Evolutionary conservation across 2,329 filamentous ascomycete genomes (phyloP).

Genomic region (Fusarium acutatum): DNA sequence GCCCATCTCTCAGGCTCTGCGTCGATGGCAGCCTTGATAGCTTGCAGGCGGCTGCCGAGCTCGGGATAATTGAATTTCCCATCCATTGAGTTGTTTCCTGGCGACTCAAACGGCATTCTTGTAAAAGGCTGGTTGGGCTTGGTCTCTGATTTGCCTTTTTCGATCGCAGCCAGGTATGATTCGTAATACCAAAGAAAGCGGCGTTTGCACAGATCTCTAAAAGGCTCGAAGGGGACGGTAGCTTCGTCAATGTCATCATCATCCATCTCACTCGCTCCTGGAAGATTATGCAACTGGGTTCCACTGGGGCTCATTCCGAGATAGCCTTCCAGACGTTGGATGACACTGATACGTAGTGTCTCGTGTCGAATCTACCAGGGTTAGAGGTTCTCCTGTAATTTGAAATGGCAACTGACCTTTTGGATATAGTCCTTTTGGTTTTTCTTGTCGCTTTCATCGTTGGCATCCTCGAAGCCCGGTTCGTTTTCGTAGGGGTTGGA

Average conservation of each 20-base stretch:
- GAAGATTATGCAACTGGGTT: slow-evolving; percentile 42
- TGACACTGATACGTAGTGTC: slow-evolving; percentile 83
- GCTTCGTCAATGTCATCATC: slow-evolving; percentile 64
- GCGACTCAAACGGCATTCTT: slow-evolving; percentile 85
- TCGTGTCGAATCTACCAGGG: slow-evolving; percentile 82
- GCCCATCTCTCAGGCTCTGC: slow-evolving; percentile 78
- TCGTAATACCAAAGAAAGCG: slow-evolving; percentile 97
- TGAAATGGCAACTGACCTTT: slow-evolving; percentile 65
- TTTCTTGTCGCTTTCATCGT: slow-evolving; percentile 73
- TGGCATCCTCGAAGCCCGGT: slow-evolving; percentile 86
- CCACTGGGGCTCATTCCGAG: slow-evolving; percentile 70
- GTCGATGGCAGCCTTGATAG: slow-evolving; percentile 75
- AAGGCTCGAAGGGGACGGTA: slow-evolving; percentile 77
- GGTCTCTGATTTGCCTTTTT: slow-evolving; percentile 70
- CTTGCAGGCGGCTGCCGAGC: slow-evolving; percentile 73
- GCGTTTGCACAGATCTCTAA: slow-evolving; percentile 88
- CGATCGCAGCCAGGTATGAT: slow-evolving; percentile 78
- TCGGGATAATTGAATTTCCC: slow-evolving; percentile 84
- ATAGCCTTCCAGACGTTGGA: slow-evolving; percentile 84
- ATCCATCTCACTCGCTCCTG: slow-evolving; percentile 50
- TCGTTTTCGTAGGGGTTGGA: slow-evolving; percentile 95
- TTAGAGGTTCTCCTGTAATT: slow-evolving; percentile 13
- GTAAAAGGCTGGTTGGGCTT: slow-evolving; percentile 71
- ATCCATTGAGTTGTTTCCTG: slow-evolving; percentile 80
- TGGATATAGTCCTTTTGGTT: slow-evolving; percentile 78